phyloP scores from a whole-genome alignment of 176 grass and related monocot species.

The Secale cereale region DNA sequence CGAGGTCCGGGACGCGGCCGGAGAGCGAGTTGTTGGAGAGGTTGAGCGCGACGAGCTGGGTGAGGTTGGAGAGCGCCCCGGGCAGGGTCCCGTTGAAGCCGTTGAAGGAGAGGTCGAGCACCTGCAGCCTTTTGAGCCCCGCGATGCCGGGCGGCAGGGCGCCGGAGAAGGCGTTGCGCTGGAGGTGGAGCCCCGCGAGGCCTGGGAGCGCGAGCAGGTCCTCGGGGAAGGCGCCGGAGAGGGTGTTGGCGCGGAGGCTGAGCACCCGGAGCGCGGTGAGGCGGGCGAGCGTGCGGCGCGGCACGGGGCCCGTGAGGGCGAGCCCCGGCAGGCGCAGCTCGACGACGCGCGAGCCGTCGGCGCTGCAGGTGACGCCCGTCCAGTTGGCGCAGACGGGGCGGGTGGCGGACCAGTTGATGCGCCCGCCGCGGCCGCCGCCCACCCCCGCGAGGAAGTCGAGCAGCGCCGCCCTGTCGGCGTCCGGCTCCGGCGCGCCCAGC shows the following conservation, averaged over 20 bases:
- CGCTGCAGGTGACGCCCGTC: constrained; percentile 86
- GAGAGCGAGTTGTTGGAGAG: constrained; percentile 92
- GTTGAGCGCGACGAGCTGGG: constrained; percentile 57
- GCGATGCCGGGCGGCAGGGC: constrained; percentile 4
- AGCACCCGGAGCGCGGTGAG: constrained; percentile 74
- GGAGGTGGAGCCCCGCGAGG: constrained; percentile 83
- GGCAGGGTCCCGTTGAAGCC: constrained; percentile 53
- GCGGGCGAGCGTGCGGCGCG: constrained; percentile 52
- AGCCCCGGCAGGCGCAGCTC: constrained; percentile 72
- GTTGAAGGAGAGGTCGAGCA: constrained; percentile 89
- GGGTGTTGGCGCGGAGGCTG: constrained; percentile 80
- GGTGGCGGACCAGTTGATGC: constrained; percentile 59
- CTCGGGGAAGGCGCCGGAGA: constrained; percentile 46
- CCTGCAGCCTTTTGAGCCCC: constrained; percentile 22
- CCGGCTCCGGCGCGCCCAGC: constrained; percentile 30
- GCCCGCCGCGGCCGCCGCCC: constrained; percentile 10
- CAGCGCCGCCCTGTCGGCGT: constrained; percentile 56
- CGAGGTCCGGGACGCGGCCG: constrained; percentile 64
- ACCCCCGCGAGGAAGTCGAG: constrained; percentile 51
- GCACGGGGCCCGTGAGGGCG: constrained; percentile 57
- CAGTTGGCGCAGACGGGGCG: constrained; percentile 54
- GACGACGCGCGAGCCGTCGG: constrained; percentile 47
- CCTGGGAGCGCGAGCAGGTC: constrained; percentile 50
- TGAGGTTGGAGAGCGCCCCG: constrained; percentile 43
- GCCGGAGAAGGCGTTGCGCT: constrained; percentile 75